phyloP scores from a whole-genome alignment of 2,329 filamentous ascomycete genomes.

The Gnomoniopsis smithogilvyi region DNA sequence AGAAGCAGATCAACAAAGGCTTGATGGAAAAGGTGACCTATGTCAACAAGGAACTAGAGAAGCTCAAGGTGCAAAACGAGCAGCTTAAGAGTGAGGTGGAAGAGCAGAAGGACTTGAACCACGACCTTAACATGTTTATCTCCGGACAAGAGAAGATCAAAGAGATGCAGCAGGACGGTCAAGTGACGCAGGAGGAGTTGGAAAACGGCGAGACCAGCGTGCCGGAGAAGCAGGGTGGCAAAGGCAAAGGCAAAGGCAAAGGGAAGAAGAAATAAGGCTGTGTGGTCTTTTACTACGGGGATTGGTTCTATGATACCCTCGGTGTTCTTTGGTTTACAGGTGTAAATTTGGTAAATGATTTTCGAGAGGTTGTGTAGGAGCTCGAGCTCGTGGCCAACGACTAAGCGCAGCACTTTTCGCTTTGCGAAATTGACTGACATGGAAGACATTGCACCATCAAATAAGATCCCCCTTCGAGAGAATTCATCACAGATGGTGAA shows the following conservation, averaged over 20 bases:
- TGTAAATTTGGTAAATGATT: neutral
- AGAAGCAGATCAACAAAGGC: constrained; percentile 79
- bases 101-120: constrained; percentile 81
- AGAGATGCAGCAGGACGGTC: constrained; percentile 60
- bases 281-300: neutral
- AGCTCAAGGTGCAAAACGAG: constrained; percentile 53
- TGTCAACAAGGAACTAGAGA: constrained; percentile 60
- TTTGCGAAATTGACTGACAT: too few relatives aligned
- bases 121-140: constrained; percentile 85
- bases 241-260: constrained; percentile 50
- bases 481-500: neutral
- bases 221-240: constrained; percentile 46
- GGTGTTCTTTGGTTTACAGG: neutral
- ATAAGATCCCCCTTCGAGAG: too few relatives aligned
- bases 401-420: too few relatives aligned
- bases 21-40: constrained; percentile 80
- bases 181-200: constrained; percentile 65
- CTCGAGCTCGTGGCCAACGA: too few relatives aligned
- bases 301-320: neutral
- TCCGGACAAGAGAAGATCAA: constrained; percentile 77
- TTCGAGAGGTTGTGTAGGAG: neutral
- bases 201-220: constrained; percentile 69
- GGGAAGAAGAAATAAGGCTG: constrained; percentile 33
- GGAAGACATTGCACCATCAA: too few relatives aligned
- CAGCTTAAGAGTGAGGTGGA: constrained; percentile 60